phyloP scores from a whole-genome alignment of 768 basidiomycete species.

The Cyathus striatus region DNA sequence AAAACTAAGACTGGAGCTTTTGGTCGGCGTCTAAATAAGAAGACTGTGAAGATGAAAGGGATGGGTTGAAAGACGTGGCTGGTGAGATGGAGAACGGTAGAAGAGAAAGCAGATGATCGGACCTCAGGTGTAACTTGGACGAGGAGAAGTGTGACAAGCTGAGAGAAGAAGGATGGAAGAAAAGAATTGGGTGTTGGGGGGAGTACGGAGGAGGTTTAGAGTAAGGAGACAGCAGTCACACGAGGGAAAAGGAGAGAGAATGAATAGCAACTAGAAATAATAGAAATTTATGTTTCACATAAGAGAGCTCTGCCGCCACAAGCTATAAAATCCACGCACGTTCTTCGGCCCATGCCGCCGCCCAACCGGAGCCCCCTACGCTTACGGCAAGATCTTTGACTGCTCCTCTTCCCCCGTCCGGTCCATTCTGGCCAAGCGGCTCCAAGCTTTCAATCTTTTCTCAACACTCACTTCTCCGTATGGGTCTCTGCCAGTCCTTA shows the following conservation, averaged over 20 bases:
- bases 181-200: slow-evolving; percentile 12
- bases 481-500: no score
- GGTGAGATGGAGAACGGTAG: background rate
- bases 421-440: slow-evolving; percentile 5
- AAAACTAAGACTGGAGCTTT: slow-evolving; percentile 1
- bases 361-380: slow-evolving; percentile 8
- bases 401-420: no score
- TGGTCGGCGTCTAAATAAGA: background rate
- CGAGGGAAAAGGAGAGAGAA: slow-evolving; percentile 15
- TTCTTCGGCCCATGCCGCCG: slow-evolving; percentile 36
- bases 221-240: slow-evolving; percentile 6
- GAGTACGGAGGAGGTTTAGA: slow-evolving; percentile 13
- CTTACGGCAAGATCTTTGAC: no score
- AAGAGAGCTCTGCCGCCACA: slow-evolving; percentile 12
- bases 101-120: slow-evolving; percentile 16
- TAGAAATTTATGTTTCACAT: slow-evolving; percentile 25
- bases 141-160: background rate
- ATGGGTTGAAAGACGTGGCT: slow-evolving; percentile 5
- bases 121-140: slow-evolving; percentile 16
- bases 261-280: slow-evolving; percentile 13
- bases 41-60: background rate
- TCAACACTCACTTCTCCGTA: no score
- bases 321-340: slow-evolving; percentile 39
- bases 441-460: no score
- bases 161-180: slow-evolving; percentile 6